These are phyloP conservation scores for Sequoia sempervirens DNA, from an alignment of 75 land plant genomes.

Conservation along the genomic window DNA sequence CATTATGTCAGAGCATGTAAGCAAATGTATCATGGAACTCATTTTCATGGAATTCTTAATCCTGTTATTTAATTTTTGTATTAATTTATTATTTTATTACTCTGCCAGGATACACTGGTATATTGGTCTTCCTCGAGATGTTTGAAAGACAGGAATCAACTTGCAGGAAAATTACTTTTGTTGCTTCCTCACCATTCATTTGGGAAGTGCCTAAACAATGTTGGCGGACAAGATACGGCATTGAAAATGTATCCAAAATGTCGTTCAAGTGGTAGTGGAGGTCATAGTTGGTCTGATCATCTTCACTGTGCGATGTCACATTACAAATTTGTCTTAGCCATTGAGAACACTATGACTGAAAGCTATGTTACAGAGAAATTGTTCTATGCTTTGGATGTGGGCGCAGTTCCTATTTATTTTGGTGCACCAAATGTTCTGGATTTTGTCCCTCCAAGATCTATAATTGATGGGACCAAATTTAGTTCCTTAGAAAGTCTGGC, in stretches of 20 bases:
- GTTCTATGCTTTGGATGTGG: slow-evolving; percentile 86
- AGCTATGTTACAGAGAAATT: slow-evolving; percentile 99
- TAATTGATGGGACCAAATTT: slow-evolving; percentile 81
- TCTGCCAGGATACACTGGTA: slow-evolving; percentile 74
- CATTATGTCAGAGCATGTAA: neutral
- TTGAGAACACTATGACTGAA: slow-evolving; percentile 90
- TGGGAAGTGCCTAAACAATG: slow-evolving; percentile 94
- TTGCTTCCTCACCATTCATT: slow-evolving; percentile 85
- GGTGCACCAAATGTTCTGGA: slow-evolving; percentile 96
- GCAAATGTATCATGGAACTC: neutral
- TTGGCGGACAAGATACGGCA: slow-evolving; percentile 62
- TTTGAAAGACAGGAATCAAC: slow-evolving; percentile 49
- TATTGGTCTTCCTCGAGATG: slow-evolving; percentile 99
- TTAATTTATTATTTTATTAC: neutral
- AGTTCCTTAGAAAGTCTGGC: slow-evolving; percentile 63
- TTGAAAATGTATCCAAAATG: slow-evolving; percentile 76
- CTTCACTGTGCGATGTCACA: slow-evolving; percentile 98
- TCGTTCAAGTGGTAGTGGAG: slow-evolving; percentile 20
- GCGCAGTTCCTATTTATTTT: slow-evolving; percentile 91
- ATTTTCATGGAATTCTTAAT: neutral
- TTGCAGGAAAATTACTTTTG: slow-evolving; percentile 56
- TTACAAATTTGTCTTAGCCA: slow-evolving; percentile 96
- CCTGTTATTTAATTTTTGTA: neutral
- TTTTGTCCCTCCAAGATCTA: slow-evolving; percentile 90
- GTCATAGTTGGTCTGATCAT: slow-evolving; percentile 77